Conservation (phyloP, 2,329 filamentous ascomycete species). For the Triangularia setosa region DNA sequence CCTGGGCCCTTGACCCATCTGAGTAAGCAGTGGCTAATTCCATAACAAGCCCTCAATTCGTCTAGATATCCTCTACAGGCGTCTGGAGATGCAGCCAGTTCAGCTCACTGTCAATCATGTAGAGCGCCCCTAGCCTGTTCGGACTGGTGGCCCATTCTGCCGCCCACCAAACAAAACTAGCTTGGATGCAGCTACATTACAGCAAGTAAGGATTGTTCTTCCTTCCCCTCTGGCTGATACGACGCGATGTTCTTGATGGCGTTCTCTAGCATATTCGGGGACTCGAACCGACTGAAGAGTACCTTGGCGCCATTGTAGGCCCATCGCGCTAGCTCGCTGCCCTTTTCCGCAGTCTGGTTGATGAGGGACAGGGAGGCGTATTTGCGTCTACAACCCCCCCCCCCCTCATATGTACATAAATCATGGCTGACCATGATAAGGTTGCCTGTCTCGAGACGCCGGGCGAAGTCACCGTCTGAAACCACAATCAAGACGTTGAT, state of each 20-base stretch:
- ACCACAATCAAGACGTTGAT: conserved; percentile 21
- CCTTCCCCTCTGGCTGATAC: conserved; percentile 14
- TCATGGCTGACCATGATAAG: conserved; percentile 8
- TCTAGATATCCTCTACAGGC: conserved; percentile 16
- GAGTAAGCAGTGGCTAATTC: no score
- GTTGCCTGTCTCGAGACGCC: conserved; percentile 3
- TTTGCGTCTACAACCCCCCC: conserved; percentile 22
- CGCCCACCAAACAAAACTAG: conserved; percentile 20
- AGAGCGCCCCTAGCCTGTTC: conserved; percentile 6
- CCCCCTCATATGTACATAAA: conserved; percentile 15
- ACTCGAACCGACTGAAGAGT: conserved; percentile 7
- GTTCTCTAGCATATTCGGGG: not conserved
- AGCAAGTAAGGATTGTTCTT: conserved; percentile 18
- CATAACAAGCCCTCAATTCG: no score
- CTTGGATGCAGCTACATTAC: conserved; percentile 14
- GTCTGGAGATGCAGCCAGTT: conserved; percentile 15
- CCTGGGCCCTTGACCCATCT: no score
- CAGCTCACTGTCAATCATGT: conserved; percentile 17
- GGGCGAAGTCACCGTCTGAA: conserved; percentile 16
- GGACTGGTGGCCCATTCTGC: conserved; percentile 8
- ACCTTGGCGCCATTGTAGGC: conserved; percentile 16
- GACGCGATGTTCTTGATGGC: not conserved
- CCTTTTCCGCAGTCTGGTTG: conserved; percentile 10
- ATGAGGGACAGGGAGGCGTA: conserved; percentile 18
- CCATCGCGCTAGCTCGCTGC: conserved; percentile 21